Evolutionary conservation across 495 filamentous ascomycete species (phyloP), one percentile per base, ranked within the genome.

Genomic region (Aspergillus baeticus): DNA sequence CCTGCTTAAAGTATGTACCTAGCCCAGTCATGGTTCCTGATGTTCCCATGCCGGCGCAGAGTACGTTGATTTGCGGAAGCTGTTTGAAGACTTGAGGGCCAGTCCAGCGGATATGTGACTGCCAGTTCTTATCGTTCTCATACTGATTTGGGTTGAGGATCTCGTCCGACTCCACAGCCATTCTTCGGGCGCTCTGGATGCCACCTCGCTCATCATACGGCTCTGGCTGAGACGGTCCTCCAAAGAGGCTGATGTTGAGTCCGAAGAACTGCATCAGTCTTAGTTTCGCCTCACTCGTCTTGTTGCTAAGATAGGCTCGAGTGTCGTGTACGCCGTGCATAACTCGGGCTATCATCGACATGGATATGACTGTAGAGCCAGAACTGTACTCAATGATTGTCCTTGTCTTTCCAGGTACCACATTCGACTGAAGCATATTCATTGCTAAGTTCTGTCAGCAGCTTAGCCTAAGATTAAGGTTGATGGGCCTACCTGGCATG

Each of bases 321-420:
- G 78, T 78, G 59, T 85, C 79, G 0, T 78, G 41, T 15, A 82
- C 70, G 0, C 72, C 78, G 50, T 82, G 77, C 63, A 81, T 70
- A 21, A 79, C 78, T 31, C 83, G 70, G 1, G 81, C 74, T 18
- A 81, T 65, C 61, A 87, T 77, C 6, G 79, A 76, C 72, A 87
- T 75, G 0, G 83, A 85, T 39, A 84, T 74, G 10, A 84, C 80
- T 0, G 83, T 87, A 8, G 83, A 85, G 3, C 84, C 83, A 1
- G 83, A 85, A 64, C 83, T 85, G 55, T 79, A 80, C 54, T 87
- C 84, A 47, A 85, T 74, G 36, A 87, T 78, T 0, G 73, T 78
- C 31, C 78, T 71, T 10, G 74, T 78, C 43, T 75, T 67, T 6
- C 66, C 68, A 3, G 77, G 69, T 3, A 62, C 69, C 13, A 78